Evolutionary conservation across 768 basidiomycete genomes (phyloP).

Genomic region (Russula dissimulans): DNA sequence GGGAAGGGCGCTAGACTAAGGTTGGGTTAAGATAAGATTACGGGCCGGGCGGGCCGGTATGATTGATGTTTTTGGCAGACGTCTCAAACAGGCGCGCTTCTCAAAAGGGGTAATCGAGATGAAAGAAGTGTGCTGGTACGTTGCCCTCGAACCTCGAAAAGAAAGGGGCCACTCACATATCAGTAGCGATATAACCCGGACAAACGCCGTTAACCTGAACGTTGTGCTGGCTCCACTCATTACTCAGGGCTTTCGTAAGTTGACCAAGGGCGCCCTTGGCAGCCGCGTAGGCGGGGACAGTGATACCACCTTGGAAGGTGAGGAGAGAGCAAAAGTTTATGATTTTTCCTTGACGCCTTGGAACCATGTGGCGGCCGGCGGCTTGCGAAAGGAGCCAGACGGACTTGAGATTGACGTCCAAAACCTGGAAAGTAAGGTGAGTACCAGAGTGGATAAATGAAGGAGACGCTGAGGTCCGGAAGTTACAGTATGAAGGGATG

Average conservation of each 20-base stretch:
- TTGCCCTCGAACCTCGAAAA: neutral
- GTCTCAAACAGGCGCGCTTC: neutral
- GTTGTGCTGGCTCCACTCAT: conserved; percentile 87
- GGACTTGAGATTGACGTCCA: conserved; percentile 83
- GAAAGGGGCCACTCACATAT: conserved; percentile 48
- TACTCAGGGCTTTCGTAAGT: conserved; percentile 82
- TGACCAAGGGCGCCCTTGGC: conserved; percentile 84
- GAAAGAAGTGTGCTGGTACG: conserved; percentile 4
- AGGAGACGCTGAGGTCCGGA: conserved; percentile 9
- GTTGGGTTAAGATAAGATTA: conserved; percentile 13
- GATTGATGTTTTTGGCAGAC: neutral
- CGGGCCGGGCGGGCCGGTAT: conserved; percentile 18
- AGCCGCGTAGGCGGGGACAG: conserved; percentile 84
- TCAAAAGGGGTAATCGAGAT: conserved; percentile 11
- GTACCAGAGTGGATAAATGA: conserved; percentile 4
- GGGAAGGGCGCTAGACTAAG: neutral
- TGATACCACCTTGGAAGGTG: conserved; percentile 46
- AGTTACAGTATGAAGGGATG: conserved; percentile 3
- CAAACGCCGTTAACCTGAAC: conserved; percentile 85
- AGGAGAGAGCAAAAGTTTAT: conserved; percentile 44
- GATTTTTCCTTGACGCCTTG: conserved; percentile 57
- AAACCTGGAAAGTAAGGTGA: conserved; percentile 41
- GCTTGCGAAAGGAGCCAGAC: conserved; percentile 79
- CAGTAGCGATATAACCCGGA: conserved; percentile 83
- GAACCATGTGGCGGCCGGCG: conserved; percentile 86